Evolutionary conservation across 352 stramenopile genomes (phyloP).

Genomic region (Phytophthora cryptogea): DNA sequence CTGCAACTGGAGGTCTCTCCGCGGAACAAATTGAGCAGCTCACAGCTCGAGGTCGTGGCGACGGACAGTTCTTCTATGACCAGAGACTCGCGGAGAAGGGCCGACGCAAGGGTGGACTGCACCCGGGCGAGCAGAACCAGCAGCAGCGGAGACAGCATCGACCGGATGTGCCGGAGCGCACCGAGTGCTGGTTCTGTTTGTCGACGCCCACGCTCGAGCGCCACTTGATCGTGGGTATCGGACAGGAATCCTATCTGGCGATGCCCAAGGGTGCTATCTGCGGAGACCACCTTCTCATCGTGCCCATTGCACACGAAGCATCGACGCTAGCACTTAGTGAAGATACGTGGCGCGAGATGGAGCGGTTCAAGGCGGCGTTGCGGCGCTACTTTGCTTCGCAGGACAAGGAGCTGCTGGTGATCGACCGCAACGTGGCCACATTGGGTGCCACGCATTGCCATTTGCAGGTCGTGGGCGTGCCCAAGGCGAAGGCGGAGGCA

Average conservation of each 20-base stretch:
- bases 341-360: slow-evolving; percentile 53
- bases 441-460: slow-evolving; percentile 77
- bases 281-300: slow-evolving; percentile 74
- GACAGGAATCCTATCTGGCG: slow-evolving; percentile 76
- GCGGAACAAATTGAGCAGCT: slow-evolving; percentile 70
- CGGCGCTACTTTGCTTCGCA: slow-evolving; percentile 65
- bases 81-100: slow-evolving; percentile 59
- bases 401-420: slow-evolving; percentile 72
- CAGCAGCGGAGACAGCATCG: slow-evolving; percentile 34
- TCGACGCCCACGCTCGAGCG: slow-evolving; percentile 77
- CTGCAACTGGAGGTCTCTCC: slow-evolving; percentile 43
- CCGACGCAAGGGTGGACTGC: slow-evolving; percentile 48
- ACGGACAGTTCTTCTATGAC: slow-evolving; percentile 80
- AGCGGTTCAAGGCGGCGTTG: slow-evolving; percentile 67
- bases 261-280: slow-evolving; percentile 85
- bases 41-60: slow-evolving; percentile 45
- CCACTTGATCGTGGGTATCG: slow-evolving; percentile 85
- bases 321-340: slow-evolving; percentile 56
- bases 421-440: slow-evolving; percentile 81
- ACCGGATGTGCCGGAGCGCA: slow-evolving; percentile 52
- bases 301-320: slow-evolving; percentile 77
- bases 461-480: slow-evolving; percentile 73
- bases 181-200: slow-evolving; percentile 87
- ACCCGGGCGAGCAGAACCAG: slow-evolving; percentile 28
- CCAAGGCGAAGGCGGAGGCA: slow-evolving; percentile 39